Evolutionary conservation across 2,329 filamentous ascomycete species (phyloP), one percentile per base, ranked within the genome.

Genomic region (Colletotrichum orbiculare): DNA sequence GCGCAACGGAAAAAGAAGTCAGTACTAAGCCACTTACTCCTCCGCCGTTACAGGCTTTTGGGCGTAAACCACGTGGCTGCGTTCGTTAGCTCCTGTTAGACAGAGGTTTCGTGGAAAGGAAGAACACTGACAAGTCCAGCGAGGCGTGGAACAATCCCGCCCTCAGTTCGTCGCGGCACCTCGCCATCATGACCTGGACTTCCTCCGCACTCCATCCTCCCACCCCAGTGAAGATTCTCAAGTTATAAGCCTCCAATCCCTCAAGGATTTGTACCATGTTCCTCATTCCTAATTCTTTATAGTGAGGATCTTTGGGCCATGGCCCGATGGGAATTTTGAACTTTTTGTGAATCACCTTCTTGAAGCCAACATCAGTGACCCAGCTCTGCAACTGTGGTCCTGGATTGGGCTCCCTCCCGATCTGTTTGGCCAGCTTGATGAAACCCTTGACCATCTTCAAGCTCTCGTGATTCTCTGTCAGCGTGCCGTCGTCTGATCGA

Each of bases 351-450:
- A 68, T 70, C 12, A 79, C 69, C 54, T 76, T 74, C 12, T 67
- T 58, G 62, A 81, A 81, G 1, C 79, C 79, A 2, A 76, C 75
- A 3, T 50, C 46, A 2, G 71, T 68, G 69, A 78, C 74, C 76
- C 74, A 77, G n/a, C 43, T 59, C 63, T 76, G 71, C 54, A 4
- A 65, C 59, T 13, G 17, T 54, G 71, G 65, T 42, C 66, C 70
- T 0, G 77, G 77, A 2, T 78, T 72, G 34, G 76, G 67, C 10
- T 75, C 25, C 25, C 71, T 6, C 8, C 25, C 71, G 76, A 57
- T 43, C 59, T 12, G 46, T 65, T 64, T 0, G 62, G 53, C 12
- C 69, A 41, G 71, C 73, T 2, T 72, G 72, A 4, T 60, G 8
- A 5, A 57, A 67, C 9, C 33, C 12, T 56, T 39, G 38, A 67